Conservation (phyloP, 2,329 filamentous ascomycete species). For the Sclerotinia sclerotiorum region DNA sequence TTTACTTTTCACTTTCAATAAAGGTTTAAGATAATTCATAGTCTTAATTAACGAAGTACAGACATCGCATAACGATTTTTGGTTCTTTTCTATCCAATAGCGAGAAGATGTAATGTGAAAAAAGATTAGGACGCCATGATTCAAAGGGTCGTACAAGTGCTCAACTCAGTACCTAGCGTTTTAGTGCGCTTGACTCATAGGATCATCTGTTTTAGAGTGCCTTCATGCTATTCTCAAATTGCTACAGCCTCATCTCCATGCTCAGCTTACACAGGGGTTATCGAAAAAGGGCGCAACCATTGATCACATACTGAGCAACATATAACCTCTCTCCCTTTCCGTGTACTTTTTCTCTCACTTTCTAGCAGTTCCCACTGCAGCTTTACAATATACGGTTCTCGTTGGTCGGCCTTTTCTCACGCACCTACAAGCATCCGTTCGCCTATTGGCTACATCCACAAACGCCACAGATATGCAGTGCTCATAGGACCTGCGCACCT, state of each 20-base stretch:
- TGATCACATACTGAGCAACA: not conserved
- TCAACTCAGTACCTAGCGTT: not conserved
- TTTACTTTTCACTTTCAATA: too few relatives aligned
- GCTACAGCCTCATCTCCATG: not conserved
- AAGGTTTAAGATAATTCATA: not conserved
- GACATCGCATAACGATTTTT: too few relatives aligned
- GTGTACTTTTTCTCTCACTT: too few relatives aligned
- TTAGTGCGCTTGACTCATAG: too few relatives aligned
- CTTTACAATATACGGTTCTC: not conserved
- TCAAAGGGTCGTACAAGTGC: not conserved
- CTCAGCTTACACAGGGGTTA: not conserved
- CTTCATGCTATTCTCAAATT: not conserved
- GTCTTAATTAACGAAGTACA: not conserved
- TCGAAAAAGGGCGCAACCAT: not conserved
- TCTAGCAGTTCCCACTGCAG: not conserved
- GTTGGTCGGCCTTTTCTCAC: constrained; percentile 11
- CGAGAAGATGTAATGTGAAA: not conserved
- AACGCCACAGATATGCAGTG: not conserved
- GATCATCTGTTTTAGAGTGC: not conserved
- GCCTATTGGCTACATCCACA: not conserved
- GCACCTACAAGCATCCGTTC: not conserved
- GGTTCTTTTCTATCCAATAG: not conserved
- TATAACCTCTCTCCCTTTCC: not conserved
- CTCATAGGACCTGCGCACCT: not conserved
- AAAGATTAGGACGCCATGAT: not conserved